Percentiles rank a stretch among this genome's conserved stretches.
phyloP scores from a whole-genome alignment of 2,329 filamentous ascomycete species.

The Chrysoporthe puriensis region DNA sequence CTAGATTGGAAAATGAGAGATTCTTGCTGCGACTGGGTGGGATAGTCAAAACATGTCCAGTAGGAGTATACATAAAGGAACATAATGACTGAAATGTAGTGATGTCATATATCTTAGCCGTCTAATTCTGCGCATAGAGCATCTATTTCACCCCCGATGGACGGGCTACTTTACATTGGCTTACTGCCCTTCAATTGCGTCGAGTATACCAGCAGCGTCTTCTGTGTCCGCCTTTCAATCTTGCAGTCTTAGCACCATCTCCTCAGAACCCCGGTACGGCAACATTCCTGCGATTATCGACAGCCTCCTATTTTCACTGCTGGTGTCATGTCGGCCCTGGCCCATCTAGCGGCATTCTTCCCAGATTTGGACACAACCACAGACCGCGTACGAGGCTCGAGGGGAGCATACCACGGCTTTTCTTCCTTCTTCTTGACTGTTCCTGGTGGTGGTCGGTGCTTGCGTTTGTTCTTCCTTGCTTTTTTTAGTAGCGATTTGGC shows the following conservation, averaged over 20 bases:
- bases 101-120: too few species aligned
- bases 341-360: slow-evolving; percentile 16
- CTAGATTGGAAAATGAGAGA: too few species aligned
- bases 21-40: not conserved
- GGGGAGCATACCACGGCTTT: slow-evolving; percentile 22
- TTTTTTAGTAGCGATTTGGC: not conserved
- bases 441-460: slow-evolving; percentile 1
- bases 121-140: too few species aligned
- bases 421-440: slow-evolving; percentile 25
- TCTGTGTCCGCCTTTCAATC: not conserved
- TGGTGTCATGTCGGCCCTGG: not conserved
- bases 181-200: too few species aligned
- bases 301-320: slow-evolving; percentile 9
- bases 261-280: not conserved
- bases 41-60: too few species aligned
- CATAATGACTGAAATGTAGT: too few species aligned
- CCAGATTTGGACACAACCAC: slow-evolving; percentile 21
- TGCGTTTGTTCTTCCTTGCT: slow-evolving; percentile 9
- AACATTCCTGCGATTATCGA: not conserved
- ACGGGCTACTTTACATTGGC: too few species aligned
- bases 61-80: too few species aligned
- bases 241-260: not conserved
- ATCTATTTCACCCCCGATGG: too few species aligned
- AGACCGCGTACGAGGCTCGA: slow-evolving; percentile 17
- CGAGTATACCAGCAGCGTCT: not conserved